Conservation (phyloP, 805 yeast species). For the Saccharomycopsis microspora region DNA sequence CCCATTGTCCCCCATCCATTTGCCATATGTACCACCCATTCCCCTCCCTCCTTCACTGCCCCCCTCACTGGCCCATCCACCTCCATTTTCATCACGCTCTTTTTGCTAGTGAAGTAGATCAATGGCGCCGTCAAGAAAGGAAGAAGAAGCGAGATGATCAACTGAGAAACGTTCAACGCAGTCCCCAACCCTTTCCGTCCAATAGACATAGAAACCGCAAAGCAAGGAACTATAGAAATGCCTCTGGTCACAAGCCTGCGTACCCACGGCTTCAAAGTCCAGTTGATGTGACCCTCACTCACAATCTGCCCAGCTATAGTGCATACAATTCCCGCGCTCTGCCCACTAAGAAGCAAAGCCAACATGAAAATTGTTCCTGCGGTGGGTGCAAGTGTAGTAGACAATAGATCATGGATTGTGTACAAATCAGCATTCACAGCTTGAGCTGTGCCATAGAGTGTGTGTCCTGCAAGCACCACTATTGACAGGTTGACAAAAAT, state of each 20-base stretch:
- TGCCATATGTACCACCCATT: slow-evolving; percentile 36
- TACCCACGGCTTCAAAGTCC: slow-evolving; percentile 74
- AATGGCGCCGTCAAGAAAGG: slow-evolving; percentile 83
- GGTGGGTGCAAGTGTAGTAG: slow-evolving; percentile 49
- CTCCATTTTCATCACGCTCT: slow-evolving; percentile 51
- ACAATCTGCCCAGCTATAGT: slow-evolving; percentile 88
- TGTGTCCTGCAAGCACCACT: slow-evolving; percentile 69
- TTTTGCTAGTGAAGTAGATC: slow-evolving; percentile 67
- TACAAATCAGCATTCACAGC: slow-evolving; percentile 74
- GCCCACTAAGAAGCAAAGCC: slow-evolving; percentile 77
- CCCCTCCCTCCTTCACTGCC: background rate
- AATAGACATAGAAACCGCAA: slow-evolving; percentile 55
- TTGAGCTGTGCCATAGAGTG: slow-evolving; percentile 58
- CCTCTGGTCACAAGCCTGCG: slow-evolving; percentile 69
- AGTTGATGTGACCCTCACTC: slow-evolving; percentile 78
- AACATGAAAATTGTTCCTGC: slow-evolving; percentile 81
- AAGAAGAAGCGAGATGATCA: slow-evolving; percentile 65
- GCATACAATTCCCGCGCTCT: slow-evolving; percentile 86
- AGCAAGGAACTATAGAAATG: slow-evolving; percentile 73
- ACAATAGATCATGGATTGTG: slow-evolving; percentile 58
- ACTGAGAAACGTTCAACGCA: slow-evolving; percentile 80
- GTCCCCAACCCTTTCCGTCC: slow-evolving; percentile 63
- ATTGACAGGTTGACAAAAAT: slow-evolving; percentile 81
- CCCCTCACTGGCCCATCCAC: slow-evolving; percentile 3
- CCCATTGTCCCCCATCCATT: slow-evolving; percentile 50